Percentiles rank a stretch among this genome's conserved stretches.
These are phyloP conservation scores for Aquilaria yunnanensis DNA, from an alignment of 345 rosid species.

Conservation along the genomic window DNA sequence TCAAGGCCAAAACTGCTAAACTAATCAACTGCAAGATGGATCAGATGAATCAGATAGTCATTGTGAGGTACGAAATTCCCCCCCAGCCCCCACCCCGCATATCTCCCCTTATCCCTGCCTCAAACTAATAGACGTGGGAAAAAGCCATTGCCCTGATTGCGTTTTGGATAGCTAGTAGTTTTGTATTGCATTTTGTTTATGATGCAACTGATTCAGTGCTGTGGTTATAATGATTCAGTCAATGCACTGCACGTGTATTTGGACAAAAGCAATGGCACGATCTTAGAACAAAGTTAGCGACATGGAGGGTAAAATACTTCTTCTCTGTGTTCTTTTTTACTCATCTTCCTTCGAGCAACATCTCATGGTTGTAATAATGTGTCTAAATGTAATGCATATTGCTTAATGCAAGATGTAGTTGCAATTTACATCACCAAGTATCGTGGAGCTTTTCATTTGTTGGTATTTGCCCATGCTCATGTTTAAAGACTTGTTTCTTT, in stretches of 20 bases:
- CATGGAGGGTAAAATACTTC: conserved; percentile 59
- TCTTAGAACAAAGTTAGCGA: conserved; percentile 59
- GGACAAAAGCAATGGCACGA: conserved; percentile 65
- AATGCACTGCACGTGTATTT: conserved; percentile 67
- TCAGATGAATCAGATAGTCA: conserved; percentile 79
- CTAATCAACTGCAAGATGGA: conserved; percentile 81
- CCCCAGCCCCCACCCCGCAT: background rate
- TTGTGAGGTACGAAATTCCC: conserved; percentile 52
- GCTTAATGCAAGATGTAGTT: too few species aligned
- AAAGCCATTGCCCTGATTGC: background rate
- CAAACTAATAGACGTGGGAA: too few species aligned
- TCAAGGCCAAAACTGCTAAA: conserved; percentile 78
- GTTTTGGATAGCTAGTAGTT: background rate
- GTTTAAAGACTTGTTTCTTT: background rate
- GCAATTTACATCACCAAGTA: background rate
- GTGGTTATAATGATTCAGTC: conserved; percentile 28
- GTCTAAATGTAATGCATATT: too few species aligned
- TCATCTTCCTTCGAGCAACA: too few species aligned
- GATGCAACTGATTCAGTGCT: too few species aligned
- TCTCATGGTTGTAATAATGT: too few species aligned
- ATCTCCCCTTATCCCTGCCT: background rate
- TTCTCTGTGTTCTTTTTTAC: background rate
- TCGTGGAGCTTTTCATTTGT: background rate
- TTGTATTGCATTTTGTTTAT: too few species aligned
- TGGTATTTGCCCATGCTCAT: background rate